Evolutionary conservation across 2,329 filamentous ascomycete genomes (phyloP), one percentile per base, ranked within the genome.

Genomic region (Trichophaea hybrida): DNA sequence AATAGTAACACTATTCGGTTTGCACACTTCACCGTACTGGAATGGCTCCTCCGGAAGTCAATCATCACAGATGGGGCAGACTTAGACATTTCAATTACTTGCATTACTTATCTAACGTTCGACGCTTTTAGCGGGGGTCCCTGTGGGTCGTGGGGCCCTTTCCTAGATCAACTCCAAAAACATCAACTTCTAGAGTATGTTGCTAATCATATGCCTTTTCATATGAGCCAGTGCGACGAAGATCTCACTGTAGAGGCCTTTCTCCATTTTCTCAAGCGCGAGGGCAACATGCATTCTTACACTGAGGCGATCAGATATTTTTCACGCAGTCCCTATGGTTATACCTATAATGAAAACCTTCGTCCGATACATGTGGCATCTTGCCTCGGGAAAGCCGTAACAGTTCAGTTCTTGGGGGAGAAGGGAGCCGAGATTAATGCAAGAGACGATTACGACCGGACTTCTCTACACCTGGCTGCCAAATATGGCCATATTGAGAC

Each of bases 1-100:
- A 60, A 66, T 48, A 70, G 62, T 31, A 32, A 60, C 1, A 66
- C 63, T 13, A 62, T 70, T 13, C 61, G 66, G 4, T 62, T 71
- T 37, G 66, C 70, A 6, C 68, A 71, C 57, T 68, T 68, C 49
- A 70, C 69, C 12, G 63, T 66, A 6, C 66, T 71, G 48, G 67
- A 70, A 60, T 71, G 68, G 56, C 66, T 71, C 5, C 5, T 59
- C 3, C 40, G 48, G 12, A 54, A 55, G 8, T 15, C 17, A 10
- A 46, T 59, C 17, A 46, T 59, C 12, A 49, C 57, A 10, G 7
- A 6, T 35, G 31, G 35, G 35, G 49, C 37, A 7, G 49, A 59
- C 37, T 34, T n/a, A 12, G 40, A 34, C 33, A 24, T 60, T 17
- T 24, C 53, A 1, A 46, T 32, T 6, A 6, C 54, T 43, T 60